phyloP scores from a whole-genome alignment of 192 early-diverging fungal genomes.

The Umbelopsis sp. region DNA sequence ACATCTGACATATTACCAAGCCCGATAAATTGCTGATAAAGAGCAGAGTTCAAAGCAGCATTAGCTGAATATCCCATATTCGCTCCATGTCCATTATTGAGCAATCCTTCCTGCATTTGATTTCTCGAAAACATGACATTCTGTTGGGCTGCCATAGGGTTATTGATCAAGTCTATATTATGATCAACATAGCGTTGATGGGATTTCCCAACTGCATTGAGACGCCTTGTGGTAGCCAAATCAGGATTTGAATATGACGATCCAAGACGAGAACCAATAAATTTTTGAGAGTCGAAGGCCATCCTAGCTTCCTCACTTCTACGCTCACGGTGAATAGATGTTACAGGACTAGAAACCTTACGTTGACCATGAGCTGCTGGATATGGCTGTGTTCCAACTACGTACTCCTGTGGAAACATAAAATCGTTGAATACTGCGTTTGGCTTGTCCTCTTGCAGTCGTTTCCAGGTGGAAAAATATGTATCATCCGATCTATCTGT shows the following conservation, averaged over 20 bases:
- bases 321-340: not conserved
- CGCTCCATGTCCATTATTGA: not conserved
- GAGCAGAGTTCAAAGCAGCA: not conserved
- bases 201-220: slow-evolving; percentile 1
- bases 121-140: not conserved
- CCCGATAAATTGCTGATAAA: not conserved
- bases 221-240: not conserved
- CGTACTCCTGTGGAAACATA: slow-evolving; percentile 13
- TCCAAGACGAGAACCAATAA: slow-evolving; percentile 1
- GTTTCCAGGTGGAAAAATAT: slow-evolving; percentile 9
- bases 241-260: slow-evolving; percentile 15
- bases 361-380: not conserved
- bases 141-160: not conserved
- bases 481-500: slow-evolving; percentile 14
- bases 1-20: not conserved
- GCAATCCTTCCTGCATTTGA: slow-evolving; percentile 1
- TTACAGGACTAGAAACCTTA: not conserved
- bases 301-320: not conserved
- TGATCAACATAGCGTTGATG: not conserved
- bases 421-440: not conserved
- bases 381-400: not conserved
- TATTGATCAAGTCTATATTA: not conserved
- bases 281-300: slow-evolving; percentile 17
- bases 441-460: not conserved
- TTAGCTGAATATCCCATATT: not conserved